Conservation (phyloP, 371 early-diverging fungal genomes). For the Caulochytrium protostelioides region DNA sequence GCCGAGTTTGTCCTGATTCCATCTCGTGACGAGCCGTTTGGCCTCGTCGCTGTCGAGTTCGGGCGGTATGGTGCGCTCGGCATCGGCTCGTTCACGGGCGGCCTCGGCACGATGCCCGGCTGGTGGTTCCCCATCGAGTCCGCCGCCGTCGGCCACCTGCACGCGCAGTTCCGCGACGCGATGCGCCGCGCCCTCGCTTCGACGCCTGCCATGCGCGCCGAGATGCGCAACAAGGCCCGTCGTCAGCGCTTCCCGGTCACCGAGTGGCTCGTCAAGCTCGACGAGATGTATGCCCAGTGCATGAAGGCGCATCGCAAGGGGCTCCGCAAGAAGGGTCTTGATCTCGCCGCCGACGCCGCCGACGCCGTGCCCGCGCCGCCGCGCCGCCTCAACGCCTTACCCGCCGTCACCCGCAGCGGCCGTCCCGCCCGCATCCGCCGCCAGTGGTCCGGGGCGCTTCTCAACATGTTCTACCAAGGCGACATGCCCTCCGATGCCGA, state of each 20-base stretch:
- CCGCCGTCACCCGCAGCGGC: too few relatives aligned
- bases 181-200: not conserved
- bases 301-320: too few relatives aligned
- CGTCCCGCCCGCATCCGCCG: too few relatives aligned
- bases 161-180: not conserved
- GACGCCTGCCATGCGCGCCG: not conserved
- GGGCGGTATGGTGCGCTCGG: slow-evolving; percentile 2
- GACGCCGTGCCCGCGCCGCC: too few relatives aligned
- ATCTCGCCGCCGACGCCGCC: too few relatives aligned
- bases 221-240: not conserved
- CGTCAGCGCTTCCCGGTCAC: slow-evolving; percentile 1
- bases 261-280: not conserved
- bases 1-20: slow-evolving; percentile 1
- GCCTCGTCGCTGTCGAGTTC: slow-evolving; percentile 3
- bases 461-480: too few relatives aligned
- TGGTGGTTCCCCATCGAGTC: slow-evolving; percentile 6
- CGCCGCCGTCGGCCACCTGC: slow-evolving; percentile 1
- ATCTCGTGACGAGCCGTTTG: slow-evolving; percentile 1
- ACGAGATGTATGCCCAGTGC: too few relatives aligned
- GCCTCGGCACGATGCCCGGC: slow-evolving; percentile 3
- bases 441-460: too few relatives aligned
- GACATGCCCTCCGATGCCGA: too few relatives aligned
- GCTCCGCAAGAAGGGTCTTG: too few relatives aligned
- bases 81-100: slow-evolving; percentile 2
- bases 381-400: too few relatives aligned